Evolutionary conservation across 495 filamentous ascomycete species (phyloP), one percentile per base, ranked within the genome.

Genomic region (Neurospora sp.): DNA sequence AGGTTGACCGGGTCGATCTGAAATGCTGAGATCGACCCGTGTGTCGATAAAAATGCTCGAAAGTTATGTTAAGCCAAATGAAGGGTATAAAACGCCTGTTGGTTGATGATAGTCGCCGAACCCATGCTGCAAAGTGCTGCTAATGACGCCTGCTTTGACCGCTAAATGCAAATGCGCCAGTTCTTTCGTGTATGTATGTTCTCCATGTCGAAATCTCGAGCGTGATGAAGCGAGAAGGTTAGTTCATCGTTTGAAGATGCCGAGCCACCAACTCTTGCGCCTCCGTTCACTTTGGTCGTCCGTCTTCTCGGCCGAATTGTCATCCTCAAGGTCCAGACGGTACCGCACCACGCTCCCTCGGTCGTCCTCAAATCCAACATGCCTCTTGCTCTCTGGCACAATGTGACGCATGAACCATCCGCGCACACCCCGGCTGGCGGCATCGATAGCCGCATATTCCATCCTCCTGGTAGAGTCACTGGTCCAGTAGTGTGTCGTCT

Each of bases 381-480:
- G 81, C 20, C 87, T 72, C 68, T 77, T 80, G 42, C 79, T 79
- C 39, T 88, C 86, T 14, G 87, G 87, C 9, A 88, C 80, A 2
- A 87, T 73, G 68, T 86, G 80, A 39, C 84, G 84, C 76, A 86
- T 83, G 16, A 87, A 74, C 85, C 87, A 88, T 7, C 87, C 87
- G 70, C 83, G 81, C 9, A 88, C 78, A 6, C 87, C 87, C 42
- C 80, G 80, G 40, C 81, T 83, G 3, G 87, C 87, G 1, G 86
- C 85, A 71, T 88, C 87, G 68, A 88, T 88, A 27, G 87, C 87
- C 1, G 87, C 87, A 76, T 88, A 88, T 75, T 88, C 87, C 7
- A 87, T 78, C 18, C 86, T 76, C 10, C 87, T 82, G 5, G 86
- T 87, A 48, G 82, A 80, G 74, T 87, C 86, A 71, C 84, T 87